Evolutionary conservation across 1,284 basidiomycete species (phyloP), one percentile per base, ranked within the genome.

Genomic region (Amylostereum chailletii): DNA sequence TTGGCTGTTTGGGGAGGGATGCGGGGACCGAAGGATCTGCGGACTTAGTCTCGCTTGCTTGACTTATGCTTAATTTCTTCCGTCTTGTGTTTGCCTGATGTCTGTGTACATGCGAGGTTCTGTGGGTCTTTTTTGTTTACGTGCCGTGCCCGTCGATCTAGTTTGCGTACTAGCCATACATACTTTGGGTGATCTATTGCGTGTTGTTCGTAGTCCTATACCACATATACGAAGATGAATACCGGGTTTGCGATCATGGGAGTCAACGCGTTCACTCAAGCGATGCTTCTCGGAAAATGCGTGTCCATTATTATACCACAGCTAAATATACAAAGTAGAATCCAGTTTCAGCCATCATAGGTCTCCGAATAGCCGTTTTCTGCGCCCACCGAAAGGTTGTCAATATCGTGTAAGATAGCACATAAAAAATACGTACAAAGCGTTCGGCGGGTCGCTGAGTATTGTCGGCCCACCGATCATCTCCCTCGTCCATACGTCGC

Each of bases 401-500:
- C 32, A 57, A 42, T 53, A 48, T 26, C 34, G 41, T 5, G 33
- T 30, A 5, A 30, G 19, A 29, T 29, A 4, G 42, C n/a, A 26
- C 37, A 42, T 41, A 33, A 37, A 44, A 39, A 8, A 33, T 26
- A 83, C 93, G 73, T 61, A 96, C 93, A 96, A 62, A 46, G 78
- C 58, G 27, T 75, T 68, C 0, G 94, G 94, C 1, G 93, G 85
- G 49, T 86, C 83, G 51, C 88, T 86, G 58, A 93, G 76, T 44
- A 86, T 68, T 1, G 79, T 81, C 46, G 78, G 76, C 0, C 87
- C 87, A 19, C 87, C 89, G 2, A 83, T 70, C 79, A 94, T 89
- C 68, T 99, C 95, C 52, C 90, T 74, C 29, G 87, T 85, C 96
- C 95, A 99, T 2, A 95, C 89, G 59, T 97, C 94, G 48, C 91